Base-by-base conservation (phyloP, 1,284 basidiomycete species). In the Meira nashicola region DNA sequence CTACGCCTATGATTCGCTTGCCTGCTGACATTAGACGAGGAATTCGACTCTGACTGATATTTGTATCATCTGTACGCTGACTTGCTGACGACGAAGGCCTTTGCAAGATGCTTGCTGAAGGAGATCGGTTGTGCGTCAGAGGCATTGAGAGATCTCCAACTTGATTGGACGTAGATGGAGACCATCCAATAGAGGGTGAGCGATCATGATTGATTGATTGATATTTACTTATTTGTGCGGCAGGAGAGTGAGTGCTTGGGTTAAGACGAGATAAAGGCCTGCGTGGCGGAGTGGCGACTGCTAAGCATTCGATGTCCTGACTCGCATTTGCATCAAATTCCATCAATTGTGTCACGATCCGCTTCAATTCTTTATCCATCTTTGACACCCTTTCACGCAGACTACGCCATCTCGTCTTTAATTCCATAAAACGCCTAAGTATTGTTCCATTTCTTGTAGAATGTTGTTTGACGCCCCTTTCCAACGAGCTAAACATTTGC, bases 391-490 rank as follows among this genome's bases (percentile, higher is more conserved):
- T 84, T 57, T 90, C 89, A 62, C 84, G 84, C 43, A 92, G 80
- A 65, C 83, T 86, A 64, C 84, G 84, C 91, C 90, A 93, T 50
- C 89, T 84, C 69, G 88, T 85, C 23, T 87, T 88, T 58, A 89
- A 88, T 74, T 92, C 90, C 9, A 87, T 87, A 72, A 89, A 89
- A 63, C 90, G 83, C 59, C 92, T 84, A 57, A 96, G 79, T 25
- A 91, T 89, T 80, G 94, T 92, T 2, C 94, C 94, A 65, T 97
- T 96, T 83, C 90, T 91, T 15, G 92, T 94, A 1, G 89, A 86
- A 53, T 91, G 85, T 65, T 94, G 90, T 61, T 86, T 84, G 33
- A 96, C 88, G 40, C 90, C 90, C 77, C 90, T 93, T 75, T 92
- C 90, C 70, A 96, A 88, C 68, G 92, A 92, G 19, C 87, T 86